phyloP scores from a whole-genome alignment of 2,329 filamentous ascomycete species.

The Myriangium duriaei region DNA sequence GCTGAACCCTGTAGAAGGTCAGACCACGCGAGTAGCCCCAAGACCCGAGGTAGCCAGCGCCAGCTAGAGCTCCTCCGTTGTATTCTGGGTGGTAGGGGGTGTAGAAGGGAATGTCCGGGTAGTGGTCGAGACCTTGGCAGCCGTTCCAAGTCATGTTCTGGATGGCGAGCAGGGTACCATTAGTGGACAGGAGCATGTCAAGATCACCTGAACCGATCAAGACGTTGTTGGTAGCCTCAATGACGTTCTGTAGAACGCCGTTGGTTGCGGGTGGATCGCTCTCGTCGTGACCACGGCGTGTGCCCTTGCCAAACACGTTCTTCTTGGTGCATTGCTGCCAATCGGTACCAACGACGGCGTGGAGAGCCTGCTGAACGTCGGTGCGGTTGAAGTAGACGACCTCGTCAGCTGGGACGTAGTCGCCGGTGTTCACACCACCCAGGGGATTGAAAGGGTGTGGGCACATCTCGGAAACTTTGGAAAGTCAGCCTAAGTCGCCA shows the following conservation, averaged over 20 bases:
- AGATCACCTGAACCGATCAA: conserved; percentile 38
- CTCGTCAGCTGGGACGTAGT: conserved; percentile 9
- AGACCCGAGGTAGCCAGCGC: conserved; percentile 28
- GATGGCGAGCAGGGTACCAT: conserved; percentile 40
- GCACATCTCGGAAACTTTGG: conserved; percentile 9
- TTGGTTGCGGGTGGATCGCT: conserved; percentile 24
- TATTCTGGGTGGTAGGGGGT: conserved; percentile 33
- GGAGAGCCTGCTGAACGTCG: conserved; percentile 38
- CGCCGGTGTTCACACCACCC: conserved; percentile 13
- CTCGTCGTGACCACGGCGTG: conserved; percentile 19
- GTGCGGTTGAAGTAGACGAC: conserved; percentile 38
- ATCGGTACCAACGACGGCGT: conserved; percentile 28
- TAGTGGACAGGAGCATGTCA: conserved; percentile 38
- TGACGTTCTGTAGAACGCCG: conserved; percentile 34
- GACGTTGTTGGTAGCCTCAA: conserved; percentile 40
- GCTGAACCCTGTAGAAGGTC: conserved; percentile 32
- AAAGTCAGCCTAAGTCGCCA: too few relatives aligned
- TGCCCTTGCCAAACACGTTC: conserved; percentile 17
- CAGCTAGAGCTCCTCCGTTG: conserved; percentile 27
- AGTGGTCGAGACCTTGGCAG: conserved; percentile 32
- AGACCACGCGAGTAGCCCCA: conserved; percentile 33
- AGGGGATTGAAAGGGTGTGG: conserved; percentile 12
- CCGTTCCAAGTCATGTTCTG: conserved; percentile 45
- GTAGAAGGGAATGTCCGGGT: conserved; percentile 30
- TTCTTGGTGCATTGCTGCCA: conserved; percentile 26